Base-by-base conservation (phyloP, 2,329 filamentous ascomycete species). In the Fusarium poae region DNA sequence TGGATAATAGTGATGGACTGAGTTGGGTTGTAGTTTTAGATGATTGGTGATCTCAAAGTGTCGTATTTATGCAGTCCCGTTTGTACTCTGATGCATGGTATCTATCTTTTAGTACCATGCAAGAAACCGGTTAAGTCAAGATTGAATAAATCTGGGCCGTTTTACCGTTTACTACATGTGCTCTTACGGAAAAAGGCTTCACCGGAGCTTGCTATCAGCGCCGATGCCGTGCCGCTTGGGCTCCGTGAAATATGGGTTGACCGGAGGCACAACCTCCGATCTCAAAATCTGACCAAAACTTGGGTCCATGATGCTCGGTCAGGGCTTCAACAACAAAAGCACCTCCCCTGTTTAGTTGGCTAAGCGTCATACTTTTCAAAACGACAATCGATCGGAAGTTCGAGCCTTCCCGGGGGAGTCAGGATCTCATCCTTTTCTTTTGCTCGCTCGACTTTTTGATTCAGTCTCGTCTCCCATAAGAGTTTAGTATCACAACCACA, bases 371-470 rank as follows among this genome's bases (percentile, higher is more conserved):
- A 70, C 67, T 70, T 59, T 71, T 71, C 16, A 16, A 46, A 6
- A 40, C 25, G 69, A 57, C 63, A 69, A 74, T 74, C 72, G 69
- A 74, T 74, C 72, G 70, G 68, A 72, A 74, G 72, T 74, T 74
- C 70, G 71, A 74, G 64, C 72, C 72, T 74, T 74, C 62, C 70
- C 72, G 70, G 70, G 70, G 72, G 72, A 74, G 65, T 51, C 51
- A 20, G 12, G 23, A 39, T 27, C 8, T n/a, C 13, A 35, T 27
- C 46, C 34, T 37, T n/a, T 27, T n/a, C 23, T 50, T 50, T 50
- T 39, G 46, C 32, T 8, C 11, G 18, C 46, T 37, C 16, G 12
- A 16, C 18, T 9, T 39, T 50, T 50, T 50, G 23, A 32, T 12
- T 12, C 15, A 37, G 13, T 37, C 18, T 35, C 20, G 13, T 10